These are phyloP conservation scores for Styphnolobium japonicum DNA, from an alignment of 306 rosid species.

Conservation along the genomic window DNA sequence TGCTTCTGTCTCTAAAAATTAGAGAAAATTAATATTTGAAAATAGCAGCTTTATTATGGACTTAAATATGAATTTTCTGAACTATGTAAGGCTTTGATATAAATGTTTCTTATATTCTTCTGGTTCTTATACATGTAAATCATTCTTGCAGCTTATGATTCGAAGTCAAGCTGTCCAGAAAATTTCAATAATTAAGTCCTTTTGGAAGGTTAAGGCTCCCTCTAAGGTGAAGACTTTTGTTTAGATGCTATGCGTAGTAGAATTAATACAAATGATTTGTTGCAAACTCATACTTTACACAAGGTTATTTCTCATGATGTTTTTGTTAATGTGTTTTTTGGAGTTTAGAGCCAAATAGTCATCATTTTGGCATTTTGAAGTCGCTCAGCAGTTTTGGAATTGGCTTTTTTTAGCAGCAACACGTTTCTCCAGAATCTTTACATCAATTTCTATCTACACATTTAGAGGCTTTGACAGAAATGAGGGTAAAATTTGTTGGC, in stretches of 20 bases:
- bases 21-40: neutral
- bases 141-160: neutral
- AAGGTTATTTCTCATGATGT: neutral
- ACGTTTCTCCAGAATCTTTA: neutral
- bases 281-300: neutral
- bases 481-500: neutral
- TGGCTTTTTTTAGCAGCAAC: neutral
- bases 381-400: conserved; percentile 5
- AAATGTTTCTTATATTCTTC: neutral
- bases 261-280: neutral
- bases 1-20: neutral
- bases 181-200: neutral
- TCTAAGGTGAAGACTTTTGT: neutral
- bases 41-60: neutral
- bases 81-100: neutral
- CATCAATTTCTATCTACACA: conserved; percentile 1
- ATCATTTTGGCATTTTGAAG: neutral
- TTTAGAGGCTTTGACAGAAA: neutral
- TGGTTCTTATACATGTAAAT: conserved; percentile 1
- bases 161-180: neutral
- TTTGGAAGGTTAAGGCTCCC: neutral
- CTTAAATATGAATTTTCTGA: neutral
- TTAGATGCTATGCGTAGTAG: neutral
- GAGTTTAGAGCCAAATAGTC: neutral
- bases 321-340: neutral